These are phyloP conservation scores for Globisporangium yorkense DNA, from an alignment of 352 stramenopile species.

Conservation along the genomic window DNA sequence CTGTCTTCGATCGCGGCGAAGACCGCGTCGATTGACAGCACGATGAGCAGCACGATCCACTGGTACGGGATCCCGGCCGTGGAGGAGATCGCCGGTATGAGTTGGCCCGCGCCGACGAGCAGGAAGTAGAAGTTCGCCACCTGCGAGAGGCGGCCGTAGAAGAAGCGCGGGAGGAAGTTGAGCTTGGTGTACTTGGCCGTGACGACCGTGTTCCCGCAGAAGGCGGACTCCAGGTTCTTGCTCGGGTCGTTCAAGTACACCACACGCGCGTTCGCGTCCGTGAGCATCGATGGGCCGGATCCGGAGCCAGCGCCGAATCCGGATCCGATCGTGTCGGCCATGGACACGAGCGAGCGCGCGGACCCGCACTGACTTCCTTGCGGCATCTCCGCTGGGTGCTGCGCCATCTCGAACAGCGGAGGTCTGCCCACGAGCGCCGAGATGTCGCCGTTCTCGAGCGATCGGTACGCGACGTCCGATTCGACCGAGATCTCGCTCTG, in stretches of 20 bases:
- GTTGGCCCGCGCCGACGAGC: constrained; percentile 79
- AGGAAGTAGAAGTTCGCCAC: constrained; percentile 90
- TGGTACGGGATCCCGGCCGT: constrained; percentile 81
- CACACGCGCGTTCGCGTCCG: constrained; percentile 45
- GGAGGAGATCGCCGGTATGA: constrained; percentile 83
- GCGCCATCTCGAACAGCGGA: background rate
- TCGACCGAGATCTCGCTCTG: constrained; percentile 37
- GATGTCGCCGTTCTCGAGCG: constrained; percentile 35
- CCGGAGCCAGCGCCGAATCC: background rate
- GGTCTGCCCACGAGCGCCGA: constrained; percentile 2
- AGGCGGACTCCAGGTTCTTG: constrained; percentile 46
- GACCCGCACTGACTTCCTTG: constrained; percentile 1
- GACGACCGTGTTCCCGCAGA: constrained; percentile 77
- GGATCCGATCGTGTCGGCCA: constrained; percentile 1
- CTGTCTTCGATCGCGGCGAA: constrained; percentile 83
- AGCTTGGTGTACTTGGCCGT: constrained; percentile 87
- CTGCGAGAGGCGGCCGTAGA: constrained; percentile 81
- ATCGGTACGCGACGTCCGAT: constrained; percentile 37
- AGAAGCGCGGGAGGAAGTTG: constrained; percentile 82
- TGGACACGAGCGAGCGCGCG: constrained; percentile 12
- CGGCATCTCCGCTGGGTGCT: background rate
- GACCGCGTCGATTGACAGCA: constrained; percentile 81
- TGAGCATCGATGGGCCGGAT: constrained; percentile 17
- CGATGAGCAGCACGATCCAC: constrained; percentile 80
- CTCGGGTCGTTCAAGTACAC: constrained; percentile 68